Base-by-base conservation (phyloP, 2,329 filamentous ascomycete genomes). In the Lasiodiplodia gonubiensis region DNA sequence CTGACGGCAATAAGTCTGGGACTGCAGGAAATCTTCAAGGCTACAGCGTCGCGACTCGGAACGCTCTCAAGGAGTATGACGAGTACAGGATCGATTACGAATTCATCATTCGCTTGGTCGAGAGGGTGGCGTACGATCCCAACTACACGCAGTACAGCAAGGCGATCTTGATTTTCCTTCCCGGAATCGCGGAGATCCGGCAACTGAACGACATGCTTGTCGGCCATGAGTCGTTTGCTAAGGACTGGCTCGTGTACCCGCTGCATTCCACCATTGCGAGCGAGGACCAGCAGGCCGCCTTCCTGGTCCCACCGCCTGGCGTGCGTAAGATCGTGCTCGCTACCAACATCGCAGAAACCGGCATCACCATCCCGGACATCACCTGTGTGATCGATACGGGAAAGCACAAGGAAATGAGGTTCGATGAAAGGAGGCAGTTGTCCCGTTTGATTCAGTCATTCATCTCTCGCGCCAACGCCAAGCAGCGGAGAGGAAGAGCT, bases 321-420 rank as follows among this genome's bases (percentile, higher is more conserved):
- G 85, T 89, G 67, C 88, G 94, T 70, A 99, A 99, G 81, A 95
- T 99, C 70, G 94, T 99, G 2, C 86, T 99, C 66, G 94, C 95
- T 1, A 99, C 95, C 16, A 99, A 99, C 75, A 99, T 99, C 77
- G 95, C 95, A 4, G 95, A 99, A 78, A 99, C 95, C 0, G 95
- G 95, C 82, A 97, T 99, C 75, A 99, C 95, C 0, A 99, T 99
- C 71, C 95, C 95, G 1, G 95, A 99, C 76, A 92, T 99, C 35
- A 98, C 95, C 0, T 97, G 94, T 73, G 95, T 99, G 54, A 91
- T 99, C 68, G 95, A 99, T 78, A 94, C 93, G 0, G 95, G 95
- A 67, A 98, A 97, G 79, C 94, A 98, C 79, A 93, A 96, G 71
- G 94, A 97, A 79, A 97, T 97, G 94, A 84, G 94, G 33, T 98